phyloP scores from a whole-genome alignment of 2,329 filamentous ascomycete species.

The Aaosphaeria pasadenensis region DNA sequence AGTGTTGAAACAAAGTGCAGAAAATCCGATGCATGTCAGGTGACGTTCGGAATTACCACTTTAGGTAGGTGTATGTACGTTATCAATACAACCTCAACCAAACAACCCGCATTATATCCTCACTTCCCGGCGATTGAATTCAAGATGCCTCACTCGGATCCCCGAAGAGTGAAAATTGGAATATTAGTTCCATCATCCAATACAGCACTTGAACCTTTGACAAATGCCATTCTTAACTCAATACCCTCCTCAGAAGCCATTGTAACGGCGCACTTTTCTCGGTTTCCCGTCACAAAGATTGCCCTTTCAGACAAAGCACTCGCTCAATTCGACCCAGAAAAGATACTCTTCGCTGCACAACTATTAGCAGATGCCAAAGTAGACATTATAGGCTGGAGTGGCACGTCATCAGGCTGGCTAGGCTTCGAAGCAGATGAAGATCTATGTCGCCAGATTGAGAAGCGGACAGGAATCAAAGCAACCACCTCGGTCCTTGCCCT shows the following conservation, averaged over 20 bases:
- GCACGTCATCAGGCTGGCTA: constrained; percentile 28
- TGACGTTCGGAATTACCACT: too few species aligned
- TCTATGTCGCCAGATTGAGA: constrained; percentile 38
- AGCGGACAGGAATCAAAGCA: constrained; percentile 36
- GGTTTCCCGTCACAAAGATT: constrained; percentile 42
- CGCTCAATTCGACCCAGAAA: constrained; percentile 29
- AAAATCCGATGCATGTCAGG: too few species aligned
- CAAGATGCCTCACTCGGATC: not conserved
- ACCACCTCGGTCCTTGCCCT: constrained; percentile 44
- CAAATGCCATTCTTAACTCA: constrained; percentile 33
- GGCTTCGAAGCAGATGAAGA: constrained; percentile 31
- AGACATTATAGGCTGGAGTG: constrained; percentile 29
- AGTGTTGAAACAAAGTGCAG: too few species aligned
- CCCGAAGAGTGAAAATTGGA: constrained; percentile 24
- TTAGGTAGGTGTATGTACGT: too few species aligned
- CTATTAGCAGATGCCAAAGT: constrained; percentile 28
- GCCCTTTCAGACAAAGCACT: constrained; percentile 30
- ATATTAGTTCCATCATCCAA: constrained; percentile 46
- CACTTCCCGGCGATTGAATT: not conserved
- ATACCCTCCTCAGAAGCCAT: constrained; percentile 14
- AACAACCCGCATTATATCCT: too few species aligned
- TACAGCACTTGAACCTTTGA: constrained; percentile 44
- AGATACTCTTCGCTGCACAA: constrained; percentile 20
- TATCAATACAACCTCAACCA: too few species aligned
- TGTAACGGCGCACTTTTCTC: constrained; percentile 44